These are phyloP conservation scores for Orychophragmus violaceus DNA, from an alignment of 345 rosid species.

Conservation along the genomic window DNA sequence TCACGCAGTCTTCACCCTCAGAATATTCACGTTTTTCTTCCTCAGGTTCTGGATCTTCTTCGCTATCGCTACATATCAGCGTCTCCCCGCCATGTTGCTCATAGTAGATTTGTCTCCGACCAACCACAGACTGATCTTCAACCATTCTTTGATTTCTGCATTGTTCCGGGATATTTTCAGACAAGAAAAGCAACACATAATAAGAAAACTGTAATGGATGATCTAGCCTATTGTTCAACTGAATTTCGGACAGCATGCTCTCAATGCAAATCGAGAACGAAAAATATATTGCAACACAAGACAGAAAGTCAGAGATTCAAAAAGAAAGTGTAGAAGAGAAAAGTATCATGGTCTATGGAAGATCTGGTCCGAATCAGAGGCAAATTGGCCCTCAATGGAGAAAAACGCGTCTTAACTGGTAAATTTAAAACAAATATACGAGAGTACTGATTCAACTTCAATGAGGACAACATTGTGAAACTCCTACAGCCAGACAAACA, in stretches of 20 bases:
- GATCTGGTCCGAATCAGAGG: no score
- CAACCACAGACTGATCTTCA: conserved; percentile 97
- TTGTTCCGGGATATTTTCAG: conserved; percentile 33
- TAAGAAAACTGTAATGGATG: background rate
- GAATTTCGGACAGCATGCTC: background rate
- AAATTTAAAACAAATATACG: background rate
- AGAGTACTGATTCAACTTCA: background rate
- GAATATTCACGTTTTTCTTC: conserved; percentile 82
- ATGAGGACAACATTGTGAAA: background rate
- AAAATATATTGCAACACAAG: background rate
- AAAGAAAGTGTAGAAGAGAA: background rate
- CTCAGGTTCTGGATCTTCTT: conserved; percentile 72
- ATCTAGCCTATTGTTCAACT: background rate
- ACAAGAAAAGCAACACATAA: conserved; percentile 33
- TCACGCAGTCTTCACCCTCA: conserved; percentile 72
- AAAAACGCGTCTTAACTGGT: background rate
- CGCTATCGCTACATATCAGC: conserved; percentile 90
- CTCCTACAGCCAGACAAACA: background rate
- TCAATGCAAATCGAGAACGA: background rate
- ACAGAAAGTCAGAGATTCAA: background rate
- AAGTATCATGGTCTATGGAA: background rate
- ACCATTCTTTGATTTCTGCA: conserved; percentile 99
- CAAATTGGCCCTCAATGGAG: background rate
- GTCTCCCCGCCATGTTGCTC: conserved; percentile 95
- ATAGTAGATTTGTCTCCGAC: conserved; percentile 95